Conservation (phyloP, 768 basidiomycete species). For the Kwoniella sp. region DNA sequence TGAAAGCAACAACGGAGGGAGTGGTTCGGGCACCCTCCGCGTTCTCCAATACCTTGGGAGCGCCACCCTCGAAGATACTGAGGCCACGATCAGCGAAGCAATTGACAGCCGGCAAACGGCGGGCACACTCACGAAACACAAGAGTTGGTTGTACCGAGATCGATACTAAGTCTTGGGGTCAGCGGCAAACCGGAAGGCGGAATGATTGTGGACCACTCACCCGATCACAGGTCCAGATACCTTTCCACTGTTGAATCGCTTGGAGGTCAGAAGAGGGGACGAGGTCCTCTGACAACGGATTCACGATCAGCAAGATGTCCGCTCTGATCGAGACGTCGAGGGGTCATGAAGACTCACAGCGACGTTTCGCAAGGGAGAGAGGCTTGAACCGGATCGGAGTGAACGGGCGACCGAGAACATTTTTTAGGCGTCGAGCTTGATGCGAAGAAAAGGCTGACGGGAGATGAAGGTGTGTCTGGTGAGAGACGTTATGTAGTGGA, state of each 20-base stretch:
- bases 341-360: conserved; percentile 58
- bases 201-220: conserved; percentile 13
- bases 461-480: neutral
- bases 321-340: conserved; percentile 48
- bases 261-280: conserved; percentile 52
- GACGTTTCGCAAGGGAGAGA: conserved; percentile 23
- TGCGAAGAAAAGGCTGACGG: neutral
- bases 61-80: conserved; percentile 87
- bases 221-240: conserved; percentile 58
- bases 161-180: conserved; percentile 76
- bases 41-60: conserved; percentile 92
- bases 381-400: conserved; percentile 17
- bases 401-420: conserved; percentile 43
- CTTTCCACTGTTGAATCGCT: conserved; percentile 93
- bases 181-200: conserved; percentile 53
- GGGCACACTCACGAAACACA: conserved; percentile 46
- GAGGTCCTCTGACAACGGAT: conserved; percentile 23
- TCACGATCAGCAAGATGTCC: neutral
- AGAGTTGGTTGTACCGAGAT: conserved; percentile 62
- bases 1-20: conserved; percentile 97
- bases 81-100: conserved; percentile 47
- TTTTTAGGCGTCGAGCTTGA: conserved; percentile 1
- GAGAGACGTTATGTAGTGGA: neutral
- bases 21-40: conserved; percentile 96
- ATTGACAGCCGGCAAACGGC: neutral